Conservation (phyloP, 768 basidiomycete species). For the Porphyrellus cyaneotinctus region DNA sequence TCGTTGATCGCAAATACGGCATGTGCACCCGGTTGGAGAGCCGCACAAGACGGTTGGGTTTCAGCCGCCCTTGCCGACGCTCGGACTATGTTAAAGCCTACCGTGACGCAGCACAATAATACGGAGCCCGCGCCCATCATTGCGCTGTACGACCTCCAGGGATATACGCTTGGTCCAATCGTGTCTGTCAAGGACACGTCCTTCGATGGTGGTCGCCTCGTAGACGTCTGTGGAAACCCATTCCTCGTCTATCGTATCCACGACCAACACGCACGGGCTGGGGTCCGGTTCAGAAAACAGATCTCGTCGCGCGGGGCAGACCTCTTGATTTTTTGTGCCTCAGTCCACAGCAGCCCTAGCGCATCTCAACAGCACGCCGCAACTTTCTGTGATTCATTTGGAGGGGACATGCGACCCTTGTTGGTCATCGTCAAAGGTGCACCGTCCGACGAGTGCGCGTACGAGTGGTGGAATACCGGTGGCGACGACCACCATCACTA, state of each 20-base stretch:
- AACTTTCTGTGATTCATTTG: slow-evolving; percentile 20
- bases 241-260: slow-evolving; percentile 19
- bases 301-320: slow-evolving; percentile 21
- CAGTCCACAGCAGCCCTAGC: neutral
- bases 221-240: slow-evolving; percentile 18
- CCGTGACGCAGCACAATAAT: neutral
- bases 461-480: slow-evolving; percentile 19
- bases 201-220: slow-evolving; percentile 19
- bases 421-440: slow-evolving; percentile 24
- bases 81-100: slow-evolving; percentile 20
- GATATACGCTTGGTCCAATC: neutral
- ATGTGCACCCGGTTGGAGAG: slow-evolving; percentile 23
- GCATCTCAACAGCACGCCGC: slow-evolving; percentile 12
- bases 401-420: slow-evolving; percentile 26
- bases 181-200: slow-evolving; percentile 11
- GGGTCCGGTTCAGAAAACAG: slow-evolving; percentile 24
- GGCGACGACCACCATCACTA: neutral
- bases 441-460: slow-evolving; percentile 15
- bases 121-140: slow-evolving; percentile 15
- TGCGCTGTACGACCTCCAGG: slow-evolving; percentile 23
- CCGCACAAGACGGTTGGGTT: slow-evolving; percentile 19
- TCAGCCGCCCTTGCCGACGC: slow-evolving; percentile 21
- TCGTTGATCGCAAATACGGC: slow-evolving; percentile 17
- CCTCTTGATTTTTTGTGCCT: slow-evolving; percentile 24
- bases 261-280: slow-evolving; percentile 21